A percentile compares a stretch with the other conserved stretches of the same genome.
Conservation (phyloP, 2,329 filamentous ascomycete species). For the Ophiostoma quercus region DNA sequence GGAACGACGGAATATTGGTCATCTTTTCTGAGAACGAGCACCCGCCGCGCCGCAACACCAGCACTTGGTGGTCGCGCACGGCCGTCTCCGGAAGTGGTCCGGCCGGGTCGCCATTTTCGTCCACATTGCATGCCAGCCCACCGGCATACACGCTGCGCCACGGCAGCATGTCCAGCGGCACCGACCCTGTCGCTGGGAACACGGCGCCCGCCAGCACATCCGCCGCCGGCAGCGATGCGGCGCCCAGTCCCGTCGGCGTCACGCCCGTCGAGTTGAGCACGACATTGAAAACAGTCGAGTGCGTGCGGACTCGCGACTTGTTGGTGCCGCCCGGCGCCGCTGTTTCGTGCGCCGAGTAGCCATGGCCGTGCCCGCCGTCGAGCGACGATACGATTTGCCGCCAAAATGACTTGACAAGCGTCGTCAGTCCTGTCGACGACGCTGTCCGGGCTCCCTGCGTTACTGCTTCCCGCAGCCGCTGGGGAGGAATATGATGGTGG, state of each 20-base stretch:
- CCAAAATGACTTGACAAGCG: constrained; percentile 45
- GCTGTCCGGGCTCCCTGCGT: not conserved
- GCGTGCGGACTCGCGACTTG: not conserved
- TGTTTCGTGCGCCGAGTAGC: constrained; percentile 26
- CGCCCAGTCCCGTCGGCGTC: constrained; percentile 39
- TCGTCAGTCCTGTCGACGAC: constrained; percentile 34
- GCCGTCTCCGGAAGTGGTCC: constrained; percentile 49
- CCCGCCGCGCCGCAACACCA: constrained; percentile 74
- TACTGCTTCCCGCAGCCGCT: constrained; percentile 1
- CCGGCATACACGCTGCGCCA: constrained; percentile 71
- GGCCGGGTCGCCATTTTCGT: not conserved
- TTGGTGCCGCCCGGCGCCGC: constrained; percentile 19
- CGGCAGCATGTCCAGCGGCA: constrained; percentile 45
- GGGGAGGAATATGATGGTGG: constrained; percentile 1
- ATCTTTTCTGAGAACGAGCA: constrained; percentile 84
- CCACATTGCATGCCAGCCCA: constrained; percentile 56
- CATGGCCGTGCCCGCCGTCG: constrained; percentile 26
- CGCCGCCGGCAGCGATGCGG: constrained; percentile 46
- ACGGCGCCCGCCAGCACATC: constrained; percentile 37
- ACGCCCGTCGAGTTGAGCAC: constrained; percentile 37
- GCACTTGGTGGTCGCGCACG: constrained; percentile 61
- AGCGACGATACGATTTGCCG: constrained; percentile 44
- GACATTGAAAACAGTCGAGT: constrained; percentile 31
- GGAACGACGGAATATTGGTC: constrained; percentile 73
- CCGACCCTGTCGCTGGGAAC: constrained; percentile 35